Base-by-base conservation (phyloP, 2,329 filamentous ascomycete genomes). In the Fusarium sp. region DNA sequence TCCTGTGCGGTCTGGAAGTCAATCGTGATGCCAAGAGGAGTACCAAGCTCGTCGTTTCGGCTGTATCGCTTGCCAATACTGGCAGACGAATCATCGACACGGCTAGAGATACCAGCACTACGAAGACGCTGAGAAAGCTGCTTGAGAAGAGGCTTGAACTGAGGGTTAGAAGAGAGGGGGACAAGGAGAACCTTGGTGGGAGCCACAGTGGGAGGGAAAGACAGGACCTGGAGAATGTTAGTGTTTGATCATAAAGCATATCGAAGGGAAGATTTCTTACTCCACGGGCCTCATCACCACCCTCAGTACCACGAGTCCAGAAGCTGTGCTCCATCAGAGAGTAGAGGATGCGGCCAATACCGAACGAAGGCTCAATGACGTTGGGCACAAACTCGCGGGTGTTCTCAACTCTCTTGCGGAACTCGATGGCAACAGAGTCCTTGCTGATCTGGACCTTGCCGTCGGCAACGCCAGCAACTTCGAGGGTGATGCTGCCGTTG, bases 1-100 rank as follows among this genome's bases (percentile, higher is more conserved):
- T 98, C 94, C 81, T 97, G 90, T 72, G 97, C 84, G 49, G 93
- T 97, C 85, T 98, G 93, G 87, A 98, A 98, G 81, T 98, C 95
- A 64, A 98, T 89, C 0, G 95, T 98, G 80, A 98, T 90, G 78
- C 94, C 95, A 70, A 98, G 90, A 10, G 95, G 93, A 45, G 96
- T 98, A 76, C 95, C 96, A 62, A 98, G 88, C 83, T 98, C 95
- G 80, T 98, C 95, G 79, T 98, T 98, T 76, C 96, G 90, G 78
- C 92, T 90, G 81, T 97, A 98, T 56, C 95, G 91, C 86, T 97
- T 97, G 79, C 95, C 95, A 74, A 98, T 98, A 68, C 90, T 94
- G 66, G 94, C 94, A 28, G 91, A 93, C 16, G 93, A 97, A 80
- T 96, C 93, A 77, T 98, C 96, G 39, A 98, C 88, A 65, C 93